Conservation (phyloP, 306 rosid genomes). For the Quercus aquifolioides region DNA sequence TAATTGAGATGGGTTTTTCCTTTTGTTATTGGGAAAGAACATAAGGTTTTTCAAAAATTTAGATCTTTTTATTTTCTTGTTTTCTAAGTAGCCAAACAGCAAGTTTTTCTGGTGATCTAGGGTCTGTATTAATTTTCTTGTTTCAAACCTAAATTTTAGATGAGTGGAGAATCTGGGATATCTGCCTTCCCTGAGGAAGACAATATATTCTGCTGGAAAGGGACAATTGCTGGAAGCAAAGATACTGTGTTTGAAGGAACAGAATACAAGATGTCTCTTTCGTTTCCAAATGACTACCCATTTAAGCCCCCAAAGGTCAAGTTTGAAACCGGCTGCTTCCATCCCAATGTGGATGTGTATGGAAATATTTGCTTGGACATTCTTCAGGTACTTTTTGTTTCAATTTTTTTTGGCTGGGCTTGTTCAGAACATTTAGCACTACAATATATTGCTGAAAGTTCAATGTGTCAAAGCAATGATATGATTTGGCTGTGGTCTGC, state of each 20-base stretch:
- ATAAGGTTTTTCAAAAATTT: background rate
- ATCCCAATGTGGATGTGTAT: conserved; percentile 80
- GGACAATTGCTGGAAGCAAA: conserved; percentile 90
- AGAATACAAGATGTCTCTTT: conserved; percentile 69
- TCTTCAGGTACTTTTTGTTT: conserved; percentile 65
- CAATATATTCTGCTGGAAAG: conserved; percentile 94
- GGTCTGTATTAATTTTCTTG: background rate
- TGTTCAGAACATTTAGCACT: background rate
- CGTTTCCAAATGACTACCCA: conserved; percentile 90
- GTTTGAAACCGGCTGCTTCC: conserved; percentile 83
- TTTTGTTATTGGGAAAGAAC: background rate
- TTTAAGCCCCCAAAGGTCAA: conserved; percentile 92
- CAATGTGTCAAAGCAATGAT: background rate
- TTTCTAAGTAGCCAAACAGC: background rate
- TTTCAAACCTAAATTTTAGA: conserved; percentile 38
- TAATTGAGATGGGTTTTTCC: background rate
- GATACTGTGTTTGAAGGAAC: conserved; percentile 92
- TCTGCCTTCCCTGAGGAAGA: conserved; percentile 97
- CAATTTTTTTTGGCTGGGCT: background rate
- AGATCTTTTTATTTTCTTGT: background rate
- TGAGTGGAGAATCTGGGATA: conserved; percentile 89
- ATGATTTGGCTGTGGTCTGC: background rate
- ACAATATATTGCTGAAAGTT: background rate
- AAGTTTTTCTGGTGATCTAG: background rate
- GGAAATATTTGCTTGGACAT: conserved; percentile 97